phyloP scores from a whole-genome alignment of 768 basidiomycete species.

The Tulasnella sp. region DNA sequence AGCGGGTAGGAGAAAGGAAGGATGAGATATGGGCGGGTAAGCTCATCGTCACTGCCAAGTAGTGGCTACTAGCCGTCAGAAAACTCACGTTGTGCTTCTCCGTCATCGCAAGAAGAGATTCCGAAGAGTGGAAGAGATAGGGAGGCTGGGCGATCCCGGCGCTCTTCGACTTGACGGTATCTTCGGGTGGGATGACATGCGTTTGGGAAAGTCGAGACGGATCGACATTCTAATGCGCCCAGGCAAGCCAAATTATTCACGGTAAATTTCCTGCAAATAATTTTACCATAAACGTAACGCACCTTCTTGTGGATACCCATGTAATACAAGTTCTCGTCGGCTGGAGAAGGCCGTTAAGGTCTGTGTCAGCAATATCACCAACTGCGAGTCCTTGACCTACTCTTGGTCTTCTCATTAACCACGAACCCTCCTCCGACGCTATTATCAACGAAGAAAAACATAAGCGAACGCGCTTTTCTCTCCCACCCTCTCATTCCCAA shows the following conservation, averaged over 20 bases:
- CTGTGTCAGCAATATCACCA: neutral
- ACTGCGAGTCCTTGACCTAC: constrained; percentile 37
- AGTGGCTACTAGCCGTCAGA: too few species aligned
- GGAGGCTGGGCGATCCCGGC: constrained; percentile 51
- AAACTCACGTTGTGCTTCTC: constrained; percentile 72
- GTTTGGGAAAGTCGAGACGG: constrained; percentile 70
- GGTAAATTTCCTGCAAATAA: too few species aligned
- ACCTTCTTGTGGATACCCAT: constrained; percentile 73
- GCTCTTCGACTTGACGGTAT: neutral
- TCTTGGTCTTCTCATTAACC: constrained; percentile 90
- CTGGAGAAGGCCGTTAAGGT: constrained; percentile 38
- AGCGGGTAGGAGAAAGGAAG: neutral
- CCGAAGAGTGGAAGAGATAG: constrained; percentile 76
- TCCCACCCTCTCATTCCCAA: too few species aligned
- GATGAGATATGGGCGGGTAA: too few species aligned
- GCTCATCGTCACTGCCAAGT: too few species aligned
- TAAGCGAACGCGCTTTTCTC: too few species aligned
- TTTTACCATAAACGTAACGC: neutral
- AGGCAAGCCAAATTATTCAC: neutral
- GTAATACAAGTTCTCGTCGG: constrained; percentile 93
- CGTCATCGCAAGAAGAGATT: constrained; percentile 68
- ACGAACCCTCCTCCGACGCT: constrained; percentile 93
- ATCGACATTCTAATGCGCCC: constrained; percentile 53
- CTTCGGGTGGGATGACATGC: constrained; percentile 37
- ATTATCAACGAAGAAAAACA: neutral